A percentile compares a stretch with the other conserved stretches of the same genome.
Evolutionary conservation across 2,329 filamentous ascomycete genomes (phyloP).

Genomic region (Mycosphaerelloides madeirae): DNA sequence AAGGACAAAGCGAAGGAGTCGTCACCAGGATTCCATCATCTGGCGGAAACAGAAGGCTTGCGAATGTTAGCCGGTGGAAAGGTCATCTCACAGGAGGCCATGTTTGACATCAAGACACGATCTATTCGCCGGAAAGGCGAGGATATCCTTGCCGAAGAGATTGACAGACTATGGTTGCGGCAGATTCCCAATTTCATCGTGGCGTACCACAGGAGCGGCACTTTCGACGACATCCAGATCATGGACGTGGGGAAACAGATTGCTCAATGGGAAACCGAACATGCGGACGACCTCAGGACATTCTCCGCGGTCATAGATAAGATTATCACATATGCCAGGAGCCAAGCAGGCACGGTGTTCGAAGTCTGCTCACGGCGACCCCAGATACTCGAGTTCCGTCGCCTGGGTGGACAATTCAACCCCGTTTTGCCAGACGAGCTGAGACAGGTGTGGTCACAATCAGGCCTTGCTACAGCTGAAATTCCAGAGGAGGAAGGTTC

Average conservation of each 20-base stretch:
- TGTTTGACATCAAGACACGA: constrained; percentile 53
- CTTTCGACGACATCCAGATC: constrained; percentile 43
- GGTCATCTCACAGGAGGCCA: constrained; percentile 38
- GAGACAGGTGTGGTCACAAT: no score
- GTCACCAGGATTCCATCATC: no score
- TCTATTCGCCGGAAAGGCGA: constrained; percentile 32
- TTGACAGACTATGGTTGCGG: constrained; percentile 47
- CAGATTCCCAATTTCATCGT: constrained; percentile 51
- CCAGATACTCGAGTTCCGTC: no score
- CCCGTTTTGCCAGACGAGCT: no score
- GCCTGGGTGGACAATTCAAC: no score
- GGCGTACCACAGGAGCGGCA: constrained; percentile 44
- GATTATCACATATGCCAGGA: no score
- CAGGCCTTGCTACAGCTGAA: no score
- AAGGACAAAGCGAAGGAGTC: background rate
- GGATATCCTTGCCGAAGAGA: constrained; percentile 36
- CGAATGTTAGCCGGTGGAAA: constrained; percentile 10
- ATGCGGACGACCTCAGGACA: constrained; percentile 32
- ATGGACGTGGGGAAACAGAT: constrained; percentile 36
- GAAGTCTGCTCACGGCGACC: no score
- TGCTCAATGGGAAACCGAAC: constrained; percentile 40
- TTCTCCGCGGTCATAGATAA: no score
- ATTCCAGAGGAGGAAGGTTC: no score
- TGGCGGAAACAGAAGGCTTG: constrained; percentile 5
- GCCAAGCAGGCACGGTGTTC: no score